phyloP scores from a whole-genome alignment of 306 rosid species.

The Cajanus cajan region DNA sequence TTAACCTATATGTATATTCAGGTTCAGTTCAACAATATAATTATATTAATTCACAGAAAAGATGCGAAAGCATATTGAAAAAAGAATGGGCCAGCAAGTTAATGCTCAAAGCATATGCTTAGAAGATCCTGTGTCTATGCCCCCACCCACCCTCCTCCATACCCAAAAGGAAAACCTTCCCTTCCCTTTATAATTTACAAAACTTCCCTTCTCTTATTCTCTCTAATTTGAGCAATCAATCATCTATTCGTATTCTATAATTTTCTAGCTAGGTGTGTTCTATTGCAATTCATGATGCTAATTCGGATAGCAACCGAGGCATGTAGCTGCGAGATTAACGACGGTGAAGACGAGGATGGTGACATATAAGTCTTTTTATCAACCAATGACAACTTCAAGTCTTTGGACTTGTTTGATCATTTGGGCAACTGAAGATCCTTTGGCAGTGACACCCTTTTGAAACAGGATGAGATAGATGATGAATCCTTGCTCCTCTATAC shows the following conservation, averaged over 20 bases:
- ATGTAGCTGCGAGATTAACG: slow-evolving; percentile 22
- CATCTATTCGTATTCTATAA: slow-evolving; percentile 16
- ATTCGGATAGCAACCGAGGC: slow-evolving; percentile 23
- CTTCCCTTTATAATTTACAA: slow-evolving; percentile 40
- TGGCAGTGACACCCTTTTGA: slow-evolving; percentile 52
- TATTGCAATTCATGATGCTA: neutral
- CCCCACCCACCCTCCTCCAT: slow-evolving; percentile 33
- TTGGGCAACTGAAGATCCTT: slow-evolving; percentile 81
- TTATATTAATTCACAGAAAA: slow-evolving; percentile 22
- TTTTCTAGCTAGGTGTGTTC: neutral
- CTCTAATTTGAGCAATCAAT: slow-evolving; percentile 6
- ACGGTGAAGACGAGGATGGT: slow-evolving; percentile 32
- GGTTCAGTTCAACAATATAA: slow-evolving; percentile 31
- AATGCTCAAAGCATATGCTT: slow-evolving; percentile 69
- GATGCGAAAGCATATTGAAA: slow-evolving; percentile 39
- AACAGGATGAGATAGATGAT: neutral
- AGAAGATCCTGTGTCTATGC: slow-evolving; percentile 56
- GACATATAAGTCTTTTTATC: neutral
- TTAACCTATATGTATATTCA: no score
- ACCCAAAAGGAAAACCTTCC: slow-evolving; percentile 14
- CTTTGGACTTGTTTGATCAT: slow-evolving; percentile 41
- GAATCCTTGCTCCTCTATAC: slow-evolving; percentile 15
- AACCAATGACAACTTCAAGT: slow-evolving; percentile 38
- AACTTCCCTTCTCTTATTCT: slow-evolving; percentile 27
- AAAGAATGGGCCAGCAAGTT: slow-evolving; percentile 47